phyloP scores from a whole-genome alignment of 169 alveolate species.

The Babesia bigemina region DNA sequence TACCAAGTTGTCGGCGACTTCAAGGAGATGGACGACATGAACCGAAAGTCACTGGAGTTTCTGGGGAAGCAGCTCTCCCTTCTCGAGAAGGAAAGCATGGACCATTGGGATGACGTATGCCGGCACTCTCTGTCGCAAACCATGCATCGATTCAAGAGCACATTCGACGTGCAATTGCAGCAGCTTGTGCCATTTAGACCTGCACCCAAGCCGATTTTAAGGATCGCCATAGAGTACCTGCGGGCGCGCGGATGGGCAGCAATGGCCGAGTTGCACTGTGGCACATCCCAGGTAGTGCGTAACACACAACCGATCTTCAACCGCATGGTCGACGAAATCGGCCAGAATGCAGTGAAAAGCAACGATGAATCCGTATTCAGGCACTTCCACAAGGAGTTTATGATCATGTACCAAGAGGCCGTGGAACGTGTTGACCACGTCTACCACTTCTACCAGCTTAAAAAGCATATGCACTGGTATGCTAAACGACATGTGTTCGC shows the following conservation, averaged over 20 bases:
- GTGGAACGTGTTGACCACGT: constrained; percentile 10
- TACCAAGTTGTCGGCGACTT: constrained; percentile 49
- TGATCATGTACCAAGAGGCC: constrained; percentile 14
- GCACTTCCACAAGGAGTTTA: constrained; percentile 26
- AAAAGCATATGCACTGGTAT: constrained; percentile 21
- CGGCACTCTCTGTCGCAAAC: not conserved
- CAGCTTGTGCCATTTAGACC: constrained; percentile 28
- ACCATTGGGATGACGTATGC: constrained; percentile 48
- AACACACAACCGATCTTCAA: not conserved
- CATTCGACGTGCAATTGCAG: constrained; percentile 10
- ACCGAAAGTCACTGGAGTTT: not conserved
- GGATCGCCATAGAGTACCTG: constrained; percentile 23
- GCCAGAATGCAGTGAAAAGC: not conserved
- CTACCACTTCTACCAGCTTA: constrained; percentile 35
- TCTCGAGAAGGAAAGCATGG: constrained; percentile 10
- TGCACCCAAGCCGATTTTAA: constrained; percentile 5
- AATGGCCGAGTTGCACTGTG: constrained; percentile 6
- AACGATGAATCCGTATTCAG: constrained; percentile 8
- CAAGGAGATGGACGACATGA: constrained; percentile 22
- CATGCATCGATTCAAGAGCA: not conserved
- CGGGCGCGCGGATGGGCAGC: constrained; percentile 2
- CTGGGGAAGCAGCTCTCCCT: constrained; percentile 14
- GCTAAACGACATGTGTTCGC: constrained; percentile 13
- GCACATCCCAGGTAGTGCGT: constrained; percentile 1
- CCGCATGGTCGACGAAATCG: constrained; percentile 11